Evolutionary conservation across 495 filamentous ascomycete genomes (phyloP), one percentile per base, ranked within the genome.

Genomic region (Talaromyces nanjingensis): DNA sequence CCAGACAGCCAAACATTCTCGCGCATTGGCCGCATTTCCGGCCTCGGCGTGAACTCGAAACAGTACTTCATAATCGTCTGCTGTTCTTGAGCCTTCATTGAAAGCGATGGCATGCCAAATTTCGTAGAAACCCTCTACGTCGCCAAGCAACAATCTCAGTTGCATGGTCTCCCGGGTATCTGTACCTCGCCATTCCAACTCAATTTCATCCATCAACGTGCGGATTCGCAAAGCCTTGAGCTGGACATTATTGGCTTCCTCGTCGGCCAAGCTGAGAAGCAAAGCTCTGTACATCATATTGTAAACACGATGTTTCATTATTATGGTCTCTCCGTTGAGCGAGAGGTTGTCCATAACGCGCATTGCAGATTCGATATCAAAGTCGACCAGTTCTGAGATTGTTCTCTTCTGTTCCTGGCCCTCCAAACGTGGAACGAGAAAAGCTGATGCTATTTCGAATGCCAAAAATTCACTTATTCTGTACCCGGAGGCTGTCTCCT

Each of bases 91-190:
- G 22, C 73, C 67, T 6, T 77, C 70, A 59, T 79, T 74, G 39
- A 79, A 75, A 52, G 87, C 75, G 25, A 85, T 72, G 55, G 80
- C 77, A 59, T 80, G 78, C 85, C 87, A 92, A 39, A 80, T 66
- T 9, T 81, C 76, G 87, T 84, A 89, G 65, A 91, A 85, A 4
- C 71, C 72, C 12, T 77, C 69, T 78, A 84, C 89, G 59, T 84
- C 69, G 2, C 72, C 68, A 64, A 53, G 34, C n/a, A 52, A 12
- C 25, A 62, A 63, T 56, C 67, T 60, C 33, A 49, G 11, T 29
- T 61, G 59, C 65, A 72, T 72, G 65, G 65, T 65, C 6, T 57
- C 52, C 31, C 39, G 58, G 34, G 64, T 1, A 14, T 45, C 54
- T 1, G 62, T 14, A 45, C 69, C 64, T 6, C n/a, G 11, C 49